phyloP scores from a whole-genome alignment of 2,329 filamentous ascomycete species.

The Cladosporium phlei region DNA sequence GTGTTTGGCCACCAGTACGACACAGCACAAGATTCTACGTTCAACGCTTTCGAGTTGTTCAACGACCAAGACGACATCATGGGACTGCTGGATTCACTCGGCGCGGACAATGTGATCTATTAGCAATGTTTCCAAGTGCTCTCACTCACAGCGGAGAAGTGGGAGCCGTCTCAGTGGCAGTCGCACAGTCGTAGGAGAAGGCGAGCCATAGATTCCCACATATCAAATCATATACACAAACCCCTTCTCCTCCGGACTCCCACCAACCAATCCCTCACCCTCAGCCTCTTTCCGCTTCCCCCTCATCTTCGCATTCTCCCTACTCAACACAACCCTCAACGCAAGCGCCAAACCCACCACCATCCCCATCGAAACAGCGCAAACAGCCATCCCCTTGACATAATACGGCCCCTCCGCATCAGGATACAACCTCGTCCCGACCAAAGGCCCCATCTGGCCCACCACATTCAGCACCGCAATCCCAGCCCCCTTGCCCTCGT shows the following conservation, averaged over 20 bases:
- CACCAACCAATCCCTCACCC: conserved; percentile 17
- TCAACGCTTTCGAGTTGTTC: too few relatives aligned
- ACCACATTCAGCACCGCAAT: conserved; percentile 78
- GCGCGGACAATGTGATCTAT: too few relatives aligned
- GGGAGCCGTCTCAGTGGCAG: too few relatives aligned
- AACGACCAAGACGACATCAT: too few relatives aligned
- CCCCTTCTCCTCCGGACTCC: not conserved
- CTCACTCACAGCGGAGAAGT: too few relatives aligned
- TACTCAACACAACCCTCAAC: conserved; percentile 38
- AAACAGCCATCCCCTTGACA: conserved; percentile 46
- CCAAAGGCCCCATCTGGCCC: conserved; percentile 69
- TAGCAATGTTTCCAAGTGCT: too few relatives aligned
- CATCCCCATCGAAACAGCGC: conserved; percentile 46
- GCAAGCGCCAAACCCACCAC: conserved; percentile 41
- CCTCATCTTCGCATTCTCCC: conserved; percentile 30
- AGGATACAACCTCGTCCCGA: conserved; percentile 54
- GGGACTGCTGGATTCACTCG: too few relatives aligned
- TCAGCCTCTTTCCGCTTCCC: conserved; percentile 15
- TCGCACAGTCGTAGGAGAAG: too few relatives aligned
- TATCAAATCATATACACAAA: conserved; percentile 17
- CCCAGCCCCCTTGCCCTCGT: conserved; percentile 65
- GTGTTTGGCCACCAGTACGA: too few relatives aligned
- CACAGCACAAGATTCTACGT: too few relatives aligned
- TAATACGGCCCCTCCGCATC: conserved; percentile 47
- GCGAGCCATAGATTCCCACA: too few relatives aligned